Evolutionary conservation across 306 rosid species (phyloP).

Genomic region (Quercus robur): DNA sequence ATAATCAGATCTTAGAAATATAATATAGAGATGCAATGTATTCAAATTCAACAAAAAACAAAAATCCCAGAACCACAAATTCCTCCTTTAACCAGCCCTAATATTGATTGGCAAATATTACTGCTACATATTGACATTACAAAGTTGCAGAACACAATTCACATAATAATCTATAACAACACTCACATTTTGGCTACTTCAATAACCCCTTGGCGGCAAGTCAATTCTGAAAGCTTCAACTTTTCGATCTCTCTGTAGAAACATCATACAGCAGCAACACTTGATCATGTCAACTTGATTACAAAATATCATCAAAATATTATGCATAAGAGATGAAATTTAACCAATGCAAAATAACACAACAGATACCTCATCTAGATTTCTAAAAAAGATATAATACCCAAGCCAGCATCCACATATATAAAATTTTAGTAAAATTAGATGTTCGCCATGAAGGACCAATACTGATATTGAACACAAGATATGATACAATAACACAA

Average conservation of each 20-base stretch:
- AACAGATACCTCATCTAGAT: not conserved
- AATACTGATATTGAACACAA: too few relatives aligned
- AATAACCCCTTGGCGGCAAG: conserved; percentile 90
- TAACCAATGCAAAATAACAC: not conserved
- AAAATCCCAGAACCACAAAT: not conserved
- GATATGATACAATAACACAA: too few relatives aligned
- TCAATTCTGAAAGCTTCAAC: conserved; percentile 87
- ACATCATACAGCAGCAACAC: conserved; percentile 13
- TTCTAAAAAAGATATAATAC: not conserved
- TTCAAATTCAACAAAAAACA: not conserved
- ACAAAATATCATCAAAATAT: not conserved
- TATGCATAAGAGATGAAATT: not conserved
- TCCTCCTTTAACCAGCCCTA: not conserved
- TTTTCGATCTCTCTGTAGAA: conserved; percentile 89
- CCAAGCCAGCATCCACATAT: not conserved
- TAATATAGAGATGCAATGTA: not conserved
- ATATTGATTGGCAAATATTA: not conserved
- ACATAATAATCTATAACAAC: not conserved
- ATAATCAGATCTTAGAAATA: not conserved
- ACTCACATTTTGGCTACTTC: conserved; percentile 99
- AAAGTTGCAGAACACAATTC: conserved; percentile 5
- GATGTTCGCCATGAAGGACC: not conserved
- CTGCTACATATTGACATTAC: not conserved
- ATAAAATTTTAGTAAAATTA: not conserved
- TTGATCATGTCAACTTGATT: not conserved